phyloP scores from a whole-genome alignment of 1,139 yeast species.

The Geotrichum klebahnii region DNA sequence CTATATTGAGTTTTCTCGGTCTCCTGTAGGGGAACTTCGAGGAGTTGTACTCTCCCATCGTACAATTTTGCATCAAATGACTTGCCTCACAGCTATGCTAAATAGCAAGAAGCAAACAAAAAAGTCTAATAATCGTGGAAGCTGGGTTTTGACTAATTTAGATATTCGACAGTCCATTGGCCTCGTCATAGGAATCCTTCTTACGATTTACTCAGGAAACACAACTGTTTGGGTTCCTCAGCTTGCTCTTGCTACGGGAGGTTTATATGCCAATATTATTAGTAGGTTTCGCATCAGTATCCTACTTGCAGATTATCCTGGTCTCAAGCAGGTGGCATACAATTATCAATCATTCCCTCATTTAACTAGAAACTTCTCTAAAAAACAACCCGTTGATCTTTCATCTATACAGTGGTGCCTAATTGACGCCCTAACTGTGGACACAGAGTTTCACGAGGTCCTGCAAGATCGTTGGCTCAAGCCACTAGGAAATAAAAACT shows the following conservation, averaged over 20 bases:
- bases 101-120: constrained; percentile 29
- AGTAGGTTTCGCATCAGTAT: constrained; percentile 69
- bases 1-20: constrained; percentile 85
- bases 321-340: constrained; percentile 86
- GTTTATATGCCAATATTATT: constrained; percentile 78
- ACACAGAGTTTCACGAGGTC: constrained; percentile 88
- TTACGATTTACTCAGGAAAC: constrained; percentile 83
- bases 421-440: constrained; percentile 86
- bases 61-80: constrained; percentile 85
- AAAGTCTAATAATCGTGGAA: not conserved
- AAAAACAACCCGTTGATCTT: constrained; percentile 73
- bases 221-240: constrained; percentile 77
- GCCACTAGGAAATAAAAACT: constrained; percentile 80
- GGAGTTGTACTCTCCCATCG: constrained; percentile 92
- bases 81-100: constrained; percentile 62
- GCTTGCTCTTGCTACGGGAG: constrained; percentile 70
- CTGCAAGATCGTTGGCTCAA: constrained; percentile 86
- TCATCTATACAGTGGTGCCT: constrained; percentile 83
- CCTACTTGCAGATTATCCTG: constrained; percentile 78
- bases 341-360: constrained; percentile 91
- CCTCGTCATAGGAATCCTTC: constrained; percentile 70
- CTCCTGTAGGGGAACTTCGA: constrained; percentile 85
- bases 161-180: constrained; percentile 90
- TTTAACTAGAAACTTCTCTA: constrained; percentile 72
- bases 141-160: constrained; percentile 46